Evolutionary conservation across 306 rosid species (phyloP).

Genomic region (Quercus engelmannii): DNA sequence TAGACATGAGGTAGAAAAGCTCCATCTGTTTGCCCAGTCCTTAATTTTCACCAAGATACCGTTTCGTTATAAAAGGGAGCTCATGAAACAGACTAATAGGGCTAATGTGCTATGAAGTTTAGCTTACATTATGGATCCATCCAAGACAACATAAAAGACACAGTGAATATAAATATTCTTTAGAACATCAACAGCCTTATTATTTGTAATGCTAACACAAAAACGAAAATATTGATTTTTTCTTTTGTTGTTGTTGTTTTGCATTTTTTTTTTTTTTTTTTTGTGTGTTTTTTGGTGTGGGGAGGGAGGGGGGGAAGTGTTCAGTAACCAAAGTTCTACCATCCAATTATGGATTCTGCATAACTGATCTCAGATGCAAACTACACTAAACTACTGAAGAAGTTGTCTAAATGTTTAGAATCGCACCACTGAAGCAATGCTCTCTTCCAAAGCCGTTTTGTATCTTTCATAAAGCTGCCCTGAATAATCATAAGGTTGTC

Average conservation of each 20-base stretch:
- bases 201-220: background rate
- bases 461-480: too few species aligned
- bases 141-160: background rate
- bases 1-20: background rate
- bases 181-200: background rate
- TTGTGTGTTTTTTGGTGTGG: too few species aligned
- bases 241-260: background rate
- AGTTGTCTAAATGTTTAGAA: too few species aligned
- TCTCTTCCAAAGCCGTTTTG: too few species aligned
- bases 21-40: background rate
- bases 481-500: too few species aligned
- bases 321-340: too few species aligned
- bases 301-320: too few species aligned
- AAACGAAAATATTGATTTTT: background rate
- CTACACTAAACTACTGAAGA: too few species aligned
- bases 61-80: background rate
- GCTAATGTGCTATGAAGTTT: background rate
- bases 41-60: background rate
- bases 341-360: too few species aligned
- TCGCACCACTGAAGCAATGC: too few species aligned
- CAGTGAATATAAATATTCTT: background rate
- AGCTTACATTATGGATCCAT: background rate
- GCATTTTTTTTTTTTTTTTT: background rate
- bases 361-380: too few species aligned
- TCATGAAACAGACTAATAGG: background rate